These are phyloP conservation scores for Raphanus sativus DNA, from an alignment of 345 rosid species.

Conservation along the genomic window DNA sequence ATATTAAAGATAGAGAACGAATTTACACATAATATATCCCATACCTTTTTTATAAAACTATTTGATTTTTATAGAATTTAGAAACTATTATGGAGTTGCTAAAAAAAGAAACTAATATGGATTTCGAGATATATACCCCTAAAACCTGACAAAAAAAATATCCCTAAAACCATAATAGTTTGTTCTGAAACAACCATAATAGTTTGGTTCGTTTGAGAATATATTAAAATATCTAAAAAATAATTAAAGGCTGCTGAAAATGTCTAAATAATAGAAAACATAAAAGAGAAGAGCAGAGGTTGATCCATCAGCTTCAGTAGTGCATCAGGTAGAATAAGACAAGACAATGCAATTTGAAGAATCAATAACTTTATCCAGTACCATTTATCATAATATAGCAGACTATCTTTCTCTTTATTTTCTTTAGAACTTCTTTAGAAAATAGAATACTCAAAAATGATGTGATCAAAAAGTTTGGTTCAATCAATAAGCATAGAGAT, in stretches of 20 bases:
- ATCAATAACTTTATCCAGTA: slow-evolving; percentile 11
- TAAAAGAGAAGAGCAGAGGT: neutral
- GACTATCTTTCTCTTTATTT: neutral
- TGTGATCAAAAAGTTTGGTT: neutral
- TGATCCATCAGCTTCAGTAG: slow-evolving; percentile 17
- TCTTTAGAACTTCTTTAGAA: neutral
- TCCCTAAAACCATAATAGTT: neutral
- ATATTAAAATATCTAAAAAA: neutral
- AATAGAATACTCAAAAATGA: slow-evolving; percentile 3
- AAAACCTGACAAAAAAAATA: too few relatives aligned
- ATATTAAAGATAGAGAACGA: neutral
- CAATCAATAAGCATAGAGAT: neutral
- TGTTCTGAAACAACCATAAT: neutral
- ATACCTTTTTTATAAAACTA: neutral
- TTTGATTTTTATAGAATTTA: neutral
- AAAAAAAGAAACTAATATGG: too few relatives aligned
- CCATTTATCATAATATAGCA: slow-evolving; percentile 6
- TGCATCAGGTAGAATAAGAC: slow-evolving; percentile 18
- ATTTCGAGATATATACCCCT: neutral
- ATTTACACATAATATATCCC: neutral
- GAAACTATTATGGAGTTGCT: neutral
- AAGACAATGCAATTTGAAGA: slow-evolving; percentile 28
- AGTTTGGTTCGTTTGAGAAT: neutral
- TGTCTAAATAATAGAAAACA: neutral
- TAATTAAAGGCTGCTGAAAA: neutral